These are phyloP conservation scores for Plasmopara viticola DNA, from an alignment of 352 stramenopile species.

Conservation along the genomic window DNA sequence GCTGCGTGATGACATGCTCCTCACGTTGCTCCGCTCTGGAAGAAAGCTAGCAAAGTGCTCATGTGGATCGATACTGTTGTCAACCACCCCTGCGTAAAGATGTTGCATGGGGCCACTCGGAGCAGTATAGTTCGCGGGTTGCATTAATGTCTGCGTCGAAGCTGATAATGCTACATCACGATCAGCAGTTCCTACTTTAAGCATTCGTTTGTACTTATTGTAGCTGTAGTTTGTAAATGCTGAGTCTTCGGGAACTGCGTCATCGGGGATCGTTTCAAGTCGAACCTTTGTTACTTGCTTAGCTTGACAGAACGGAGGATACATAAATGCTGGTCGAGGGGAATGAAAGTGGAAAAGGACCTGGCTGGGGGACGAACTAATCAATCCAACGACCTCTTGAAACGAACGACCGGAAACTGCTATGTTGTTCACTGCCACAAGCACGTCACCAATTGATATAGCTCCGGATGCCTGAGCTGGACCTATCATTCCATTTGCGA, in stretches of 20 bases:
- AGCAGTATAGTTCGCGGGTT: constrained; percentile 57
- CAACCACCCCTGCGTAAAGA: constrained; percentile 80
- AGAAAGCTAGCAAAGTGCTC: constrained; percentile 87
- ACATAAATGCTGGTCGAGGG: constrained; percentile 47
- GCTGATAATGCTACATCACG: constrained; percentile 23
- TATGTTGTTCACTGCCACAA: constrained; percentile 74
- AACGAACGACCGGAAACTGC: constrained; percentile 54
- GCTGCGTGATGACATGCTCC: constrained; percentile 1
- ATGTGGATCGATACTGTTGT: constrained; percentile 86
- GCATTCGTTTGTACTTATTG: constrained; percentile 47
- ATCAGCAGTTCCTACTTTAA: constrained; percentile 51
- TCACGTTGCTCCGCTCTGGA: constrained; percentile 26
- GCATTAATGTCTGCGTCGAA: constrained; percentile 29
- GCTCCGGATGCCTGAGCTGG: constrained; percentile 68
- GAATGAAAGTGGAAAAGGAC: constrained; percentile 85
- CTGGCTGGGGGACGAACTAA: constrained; percentile 48
- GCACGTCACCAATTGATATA: constrained; percentile 62
- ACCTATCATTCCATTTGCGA: constrained; percentile 66
- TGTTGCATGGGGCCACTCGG: constrained; percentile 84
- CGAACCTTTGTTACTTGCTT: constrained; percentile 46
- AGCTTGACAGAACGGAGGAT: constrained; percentile 60
- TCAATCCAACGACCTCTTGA: constrained; percentile 72
- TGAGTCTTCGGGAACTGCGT: constrained; percentile 28
- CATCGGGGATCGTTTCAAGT: constrained; percentile 35
- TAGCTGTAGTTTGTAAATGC: constrained; percentile 71